Evolutionary conservation across 306 rosid species (phyloP).

Genomic region (Hippophae tibetana): DNA sequence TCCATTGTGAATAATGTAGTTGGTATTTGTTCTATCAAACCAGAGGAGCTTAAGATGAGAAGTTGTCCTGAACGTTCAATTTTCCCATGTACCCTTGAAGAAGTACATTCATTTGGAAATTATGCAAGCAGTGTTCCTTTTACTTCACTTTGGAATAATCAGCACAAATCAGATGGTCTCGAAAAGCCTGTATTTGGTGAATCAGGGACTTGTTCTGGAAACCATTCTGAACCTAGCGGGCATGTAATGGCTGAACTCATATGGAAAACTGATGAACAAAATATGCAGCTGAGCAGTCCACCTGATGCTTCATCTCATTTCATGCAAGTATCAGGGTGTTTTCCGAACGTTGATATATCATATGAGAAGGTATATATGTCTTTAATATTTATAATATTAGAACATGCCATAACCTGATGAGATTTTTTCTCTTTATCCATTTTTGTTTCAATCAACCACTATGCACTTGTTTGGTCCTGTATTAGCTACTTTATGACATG

Average conservation of each 20-base stretch:
- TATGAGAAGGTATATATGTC: conserved; percentile 20
- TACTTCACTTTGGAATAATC: conserved; percentile 11
- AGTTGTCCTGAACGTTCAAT: conserved; percentile 11
- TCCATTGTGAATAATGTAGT: conserved; percentile 6
- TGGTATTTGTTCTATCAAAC: conserved; percentile 13
- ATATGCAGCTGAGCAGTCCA: conserved; percentile 14
- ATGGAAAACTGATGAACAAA: conserved; percentile 22
- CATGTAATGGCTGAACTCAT: conserved; percentile 11
- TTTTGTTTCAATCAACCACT: background rate
- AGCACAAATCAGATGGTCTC: conserved; percentile 4
- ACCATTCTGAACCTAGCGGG: conserved; percentile 14
- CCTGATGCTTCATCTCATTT: conserved; percentile 17
- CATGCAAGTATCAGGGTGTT: conserved; percentile 17
- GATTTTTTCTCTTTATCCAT: background rate
- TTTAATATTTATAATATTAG: background rate
- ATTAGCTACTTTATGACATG: too few species aligned
- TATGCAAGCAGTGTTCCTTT: background rate
- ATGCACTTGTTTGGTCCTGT: too few species aligned
- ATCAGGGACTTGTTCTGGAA: background rate
- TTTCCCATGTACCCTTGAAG: conserved; percentile 9
- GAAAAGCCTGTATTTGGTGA: conserved; percentile 8
- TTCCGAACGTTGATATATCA: conserved; percentile 11
- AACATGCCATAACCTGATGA: background rate
- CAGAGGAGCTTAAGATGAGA: conserved; percentile 17
- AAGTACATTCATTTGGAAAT: conserved; percentile 12